Base-by-base conservation (phyloP, 192 early-diverging fungal species). In the Dissophora ornata region DNA sequence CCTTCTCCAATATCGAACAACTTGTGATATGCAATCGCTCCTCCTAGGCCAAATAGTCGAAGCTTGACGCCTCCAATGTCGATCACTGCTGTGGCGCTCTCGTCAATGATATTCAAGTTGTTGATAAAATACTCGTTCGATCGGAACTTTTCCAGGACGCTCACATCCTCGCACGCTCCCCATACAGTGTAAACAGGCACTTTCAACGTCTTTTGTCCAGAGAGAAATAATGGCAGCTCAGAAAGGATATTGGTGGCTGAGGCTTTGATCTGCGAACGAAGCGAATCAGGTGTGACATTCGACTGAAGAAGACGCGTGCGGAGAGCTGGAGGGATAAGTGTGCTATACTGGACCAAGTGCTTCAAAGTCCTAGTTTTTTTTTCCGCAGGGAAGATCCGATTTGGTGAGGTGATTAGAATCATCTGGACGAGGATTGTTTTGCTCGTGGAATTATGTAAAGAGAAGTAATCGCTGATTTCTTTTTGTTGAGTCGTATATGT, bases 1-100 rank as follows among this genome's bases (percentile, higher is more conserved):
- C 86, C 87, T 64, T 88, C 85, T 5, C 87, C 87, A 65, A 85
- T 86, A 62, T 88, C 87, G 69, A 88, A 88, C 11, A 88, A 30
- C 57, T 86, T 88, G 55, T 88, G 87, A 22, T 83, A 84, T 19
- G 86, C 85, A 26, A 86, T 79, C 6, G 87, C 87, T 11, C 87
- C 87, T 36, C 87, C 87, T 28, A 88, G 60, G 8, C 87, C 87
- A 77, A 86, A 88, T 30, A 88, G 74, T 16, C 87, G 58, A 5
- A 88, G 57, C 47, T 69, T 86, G 38, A 88, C 85, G 13, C 83
- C 83, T 15, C 87, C 87, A 62, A 86, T 68, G 42, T 86, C 87
- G 34, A 88, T 60, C 19, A 84, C 51, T 44, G 82, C 55, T 2
- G 82, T 77, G 0, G 79, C 73, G 4, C 81, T 82, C 65, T 88